phyloP scores from a whole-genome alignment of 192 early-diverging fungal species.

The Tieghemiomyces parasiticus region DNA sequence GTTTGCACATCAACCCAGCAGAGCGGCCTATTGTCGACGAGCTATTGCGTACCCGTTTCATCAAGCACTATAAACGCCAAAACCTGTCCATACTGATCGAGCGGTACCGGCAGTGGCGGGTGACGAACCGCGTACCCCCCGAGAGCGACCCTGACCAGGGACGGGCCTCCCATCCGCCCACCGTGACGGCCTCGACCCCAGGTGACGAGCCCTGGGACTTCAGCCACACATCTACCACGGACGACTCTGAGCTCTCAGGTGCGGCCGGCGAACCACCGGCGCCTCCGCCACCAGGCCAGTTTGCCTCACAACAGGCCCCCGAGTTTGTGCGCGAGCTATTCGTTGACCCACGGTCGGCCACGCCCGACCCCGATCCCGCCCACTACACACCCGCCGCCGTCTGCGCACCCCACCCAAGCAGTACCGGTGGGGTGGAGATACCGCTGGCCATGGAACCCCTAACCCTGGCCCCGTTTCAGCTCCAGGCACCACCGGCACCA shows the following conservation, averaged over 20 bases:
- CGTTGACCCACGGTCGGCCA: background rate
- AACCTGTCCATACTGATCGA: slow-evolving; percentile 45
- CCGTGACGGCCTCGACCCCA: background rate
- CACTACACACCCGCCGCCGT: background rate
- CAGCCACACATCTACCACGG: too few relatives aligned
- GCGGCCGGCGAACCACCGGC: too few relatives aligned
- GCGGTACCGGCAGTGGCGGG: slow-evolving; percentile 40
- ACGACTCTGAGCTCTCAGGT: too few relatives aligned
- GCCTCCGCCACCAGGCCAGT: too few relatives aligned
- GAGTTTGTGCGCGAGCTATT: background rate
- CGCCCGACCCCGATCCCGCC: background rate
- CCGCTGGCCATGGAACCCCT: background rate
- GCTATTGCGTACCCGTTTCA: slow-evolving; percentile 66
- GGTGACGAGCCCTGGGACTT: too few relatives aligned
- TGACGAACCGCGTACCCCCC: background rate
- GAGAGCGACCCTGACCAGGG: background rate
- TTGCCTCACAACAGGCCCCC: background rate
- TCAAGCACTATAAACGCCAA: slow-evolving; percentile 38
- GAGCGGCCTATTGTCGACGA: slow-evolving; percentile 81
- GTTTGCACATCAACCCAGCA: slow-evolving; percentile 75
- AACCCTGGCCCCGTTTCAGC: too few relatives aligned
- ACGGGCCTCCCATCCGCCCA: background rate
- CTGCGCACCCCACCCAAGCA: background rate
- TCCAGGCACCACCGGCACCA: too few relatives aligned
- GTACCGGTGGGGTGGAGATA: background rate